Percentiles rank a stretch among this genome's conserved stretches.
These are phyloP conservation scores for Lentinula lateritia DNA, from an alignment of 768 basidiomycete genomes.

Conservation along the genomic window DNA sequence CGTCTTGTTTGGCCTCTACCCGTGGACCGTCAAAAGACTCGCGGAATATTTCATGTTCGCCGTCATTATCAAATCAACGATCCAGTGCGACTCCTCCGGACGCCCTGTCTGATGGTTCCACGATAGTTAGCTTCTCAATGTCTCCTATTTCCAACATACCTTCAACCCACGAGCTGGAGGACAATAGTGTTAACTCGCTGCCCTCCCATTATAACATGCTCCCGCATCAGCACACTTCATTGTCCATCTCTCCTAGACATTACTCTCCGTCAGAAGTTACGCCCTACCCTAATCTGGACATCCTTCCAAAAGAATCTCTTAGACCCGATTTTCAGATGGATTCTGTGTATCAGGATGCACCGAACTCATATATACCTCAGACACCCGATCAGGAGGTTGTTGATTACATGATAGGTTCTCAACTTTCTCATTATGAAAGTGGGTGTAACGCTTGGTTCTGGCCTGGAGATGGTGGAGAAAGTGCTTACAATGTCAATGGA, in stretches of 20 bases:
- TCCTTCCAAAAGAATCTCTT: neutral
- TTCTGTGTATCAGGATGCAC: neutral
- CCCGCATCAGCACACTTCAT: neutral
- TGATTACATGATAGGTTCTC: conserved; percentile 4
- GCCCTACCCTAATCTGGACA: neutral
- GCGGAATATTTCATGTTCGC: neutral
- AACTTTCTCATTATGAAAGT: conserved; percentile 7
- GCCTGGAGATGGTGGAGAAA: neutral
- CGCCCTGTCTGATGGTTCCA: neutral
- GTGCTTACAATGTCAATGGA: neutral
- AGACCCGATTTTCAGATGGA: neutral
- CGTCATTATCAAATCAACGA: neutral
- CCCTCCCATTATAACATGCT: neutral
- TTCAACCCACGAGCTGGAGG: neutral
- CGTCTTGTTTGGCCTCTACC: neutral
- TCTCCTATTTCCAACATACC: neutral
- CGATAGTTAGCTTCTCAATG: neutral
- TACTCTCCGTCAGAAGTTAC: neutral
- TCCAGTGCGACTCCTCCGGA: neutral
- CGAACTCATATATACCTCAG: neutral
- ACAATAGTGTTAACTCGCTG: neutral
- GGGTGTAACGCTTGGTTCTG: conserved; percentile 7
- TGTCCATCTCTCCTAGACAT: neutral
- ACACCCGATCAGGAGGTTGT: neutral
- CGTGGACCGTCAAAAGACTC: neutral